Evolutionary conservation across 768 basidiomycete genomes (phyloP).

Genomic region (Psilocybe cyanescens): DNA sequence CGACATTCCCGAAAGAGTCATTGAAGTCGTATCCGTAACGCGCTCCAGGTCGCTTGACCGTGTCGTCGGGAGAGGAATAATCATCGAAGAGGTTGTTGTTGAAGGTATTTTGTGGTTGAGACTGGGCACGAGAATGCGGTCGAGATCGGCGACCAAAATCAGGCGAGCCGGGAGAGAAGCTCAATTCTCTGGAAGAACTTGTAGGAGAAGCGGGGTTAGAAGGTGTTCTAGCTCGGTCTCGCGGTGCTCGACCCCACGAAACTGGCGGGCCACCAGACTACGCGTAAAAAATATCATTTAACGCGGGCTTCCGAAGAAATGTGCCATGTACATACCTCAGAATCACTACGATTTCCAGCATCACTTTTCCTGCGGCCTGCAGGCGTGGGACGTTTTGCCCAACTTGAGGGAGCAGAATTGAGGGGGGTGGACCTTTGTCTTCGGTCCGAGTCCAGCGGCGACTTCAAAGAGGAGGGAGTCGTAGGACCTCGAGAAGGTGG

Average conservation of each 20-base stretch:
- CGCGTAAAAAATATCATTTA: background rate
- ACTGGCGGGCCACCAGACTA: constrained; percentile 35
- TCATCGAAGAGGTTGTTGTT: constrained; percentile 37
- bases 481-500: constrained; percentile 57
- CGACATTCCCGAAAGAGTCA: constrained; percentile 44
- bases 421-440: constrained; percentile 76
- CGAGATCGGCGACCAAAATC: constrained; percentile 44
- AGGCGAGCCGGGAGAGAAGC: constrained; percentile 25
- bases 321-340: constrained; percentile 57
- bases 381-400: constrained; percentile 71
- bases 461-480: constrained; percentile 50
- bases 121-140: constrained; percentile 67
- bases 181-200: constrained; percentile 25
- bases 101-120: constrained; percentile 43
- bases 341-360: constrained; percentile 76
- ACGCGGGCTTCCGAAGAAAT: constrained; percentile 1
- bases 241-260: constrained; percentile 45
- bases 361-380: constrained; percentile 74
- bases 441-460: constrained; percentile 70
- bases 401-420: constrained; percentile 67
- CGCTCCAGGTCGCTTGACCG: constrained; percentile 20
- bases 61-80: constrained; percentile 44
- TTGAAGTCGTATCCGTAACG: constrained; percentile 27
- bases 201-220: constrained; percentile 73
- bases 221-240: constrained; percentile 64